A percentile compares a stretch with the other conserved stretches of the same genome.
phyloP scores from a whole-genome alignment of 805 yeast genomes.

The Tetrapisispora arboricola region DNA sequence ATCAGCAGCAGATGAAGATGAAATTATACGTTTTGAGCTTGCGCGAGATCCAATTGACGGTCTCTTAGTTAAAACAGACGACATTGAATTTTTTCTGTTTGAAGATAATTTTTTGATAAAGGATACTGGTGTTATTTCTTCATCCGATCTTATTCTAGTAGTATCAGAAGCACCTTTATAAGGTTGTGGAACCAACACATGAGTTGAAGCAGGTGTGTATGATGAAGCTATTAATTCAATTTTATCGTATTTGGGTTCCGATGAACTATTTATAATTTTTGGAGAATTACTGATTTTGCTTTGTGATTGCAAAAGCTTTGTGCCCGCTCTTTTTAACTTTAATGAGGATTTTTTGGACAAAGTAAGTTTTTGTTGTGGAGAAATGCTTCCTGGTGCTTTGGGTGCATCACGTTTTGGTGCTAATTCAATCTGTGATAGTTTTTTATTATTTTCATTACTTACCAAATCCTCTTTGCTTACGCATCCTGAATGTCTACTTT shows the following conservation, averaged over 20 bases:
- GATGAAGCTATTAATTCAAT: conserved; percentile 26
- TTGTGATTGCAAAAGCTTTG: conserved; percentile 8
- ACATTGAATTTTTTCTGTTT: conserved; percentile 8
- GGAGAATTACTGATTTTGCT: conserved; percentile 15
- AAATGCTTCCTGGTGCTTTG: conserved; percentile 43
- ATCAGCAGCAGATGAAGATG: conserved; percentile 33
- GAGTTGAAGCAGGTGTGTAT: conserved; percentile 36
- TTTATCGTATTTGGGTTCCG: not conserved
- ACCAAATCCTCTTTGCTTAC: conserved; percentile 48
- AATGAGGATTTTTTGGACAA: conserved; percentile 11
- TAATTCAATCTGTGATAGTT: conserved; percentile 38
- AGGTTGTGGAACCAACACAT: conserved; percentile 35
- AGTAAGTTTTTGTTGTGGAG: conserved; percentile 16
- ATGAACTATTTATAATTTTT: not conserved
- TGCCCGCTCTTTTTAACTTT: conserved; percentile 10
- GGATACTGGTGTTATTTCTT: not conserved
- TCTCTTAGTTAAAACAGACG: conserved; percentile 15
- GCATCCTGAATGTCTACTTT: conserved; percentile 35
- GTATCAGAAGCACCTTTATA: conserved; percentile 26
- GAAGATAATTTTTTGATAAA: not conserved
- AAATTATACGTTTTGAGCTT: conserved; percentile 27
- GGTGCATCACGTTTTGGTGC: conserved; percentile 67
- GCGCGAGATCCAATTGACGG: conserved; percentile 23
- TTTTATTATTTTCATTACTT: conserved; percentile 73
- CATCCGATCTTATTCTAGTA: not conserved